These are phyloP conservation scores for Sechiopsis laciniata DNA, from an alignment of 306 rosid species.

Conservation along the genomic window DNA sequence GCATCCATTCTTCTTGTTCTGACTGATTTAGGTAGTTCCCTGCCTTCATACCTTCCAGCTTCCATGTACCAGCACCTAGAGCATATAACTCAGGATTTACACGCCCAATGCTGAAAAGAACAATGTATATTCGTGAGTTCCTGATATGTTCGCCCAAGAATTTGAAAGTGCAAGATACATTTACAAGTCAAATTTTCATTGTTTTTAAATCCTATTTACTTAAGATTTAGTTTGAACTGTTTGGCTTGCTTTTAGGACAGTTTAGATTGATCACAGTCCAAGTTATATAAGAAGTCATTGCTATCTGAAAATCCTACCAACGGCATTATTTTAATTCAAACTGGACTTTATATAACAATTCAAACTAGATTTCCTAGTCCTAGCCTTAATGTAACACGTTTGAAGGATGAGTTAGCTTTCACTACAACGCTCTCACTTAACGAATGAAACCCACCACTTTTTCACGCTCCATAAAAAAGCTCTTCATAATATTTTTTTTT, in stretches of 20 bases:
- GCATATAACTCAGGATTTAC: conserved; percentile 75
- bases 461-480: not conserved
- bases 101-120: conserved; percentile 68
- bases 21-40: conserved; percentile 35
- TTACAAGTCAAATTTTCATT: not conserved
- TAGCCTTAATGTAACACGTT: not conserved
- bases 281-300: not conserved
- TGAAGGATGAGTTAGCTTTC: not conserved
- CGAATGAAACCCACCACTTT: not conserved
- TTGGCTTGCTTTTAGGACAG: not conserved
- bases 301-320: not conserved
- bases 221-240: not conserved
- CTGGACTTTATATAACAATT: not conserved
- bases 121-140: not conserved
- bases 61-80: conserved; percentile 61
- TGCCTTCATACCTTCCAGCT: conserved; percentile 31
- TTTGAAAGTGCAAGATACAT: not conserved
- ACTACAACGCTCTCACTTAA: not conserved
- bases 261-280: not conserved
- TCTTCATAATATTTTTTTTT: not conserved
- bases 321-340: not conserved
- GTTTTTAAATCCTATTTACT: not conserved
- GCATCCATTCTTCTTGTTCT: conserved; percentile 58
- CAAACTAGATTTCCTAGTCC: not conserved
- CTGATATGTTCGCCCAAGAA: not conserved